Evolutionary conservation across 1,139 yeast genomes (phyloP), one percentile per base, ranked within the genome.

Genomic region (Sporopachydermia cereana): DNA sequence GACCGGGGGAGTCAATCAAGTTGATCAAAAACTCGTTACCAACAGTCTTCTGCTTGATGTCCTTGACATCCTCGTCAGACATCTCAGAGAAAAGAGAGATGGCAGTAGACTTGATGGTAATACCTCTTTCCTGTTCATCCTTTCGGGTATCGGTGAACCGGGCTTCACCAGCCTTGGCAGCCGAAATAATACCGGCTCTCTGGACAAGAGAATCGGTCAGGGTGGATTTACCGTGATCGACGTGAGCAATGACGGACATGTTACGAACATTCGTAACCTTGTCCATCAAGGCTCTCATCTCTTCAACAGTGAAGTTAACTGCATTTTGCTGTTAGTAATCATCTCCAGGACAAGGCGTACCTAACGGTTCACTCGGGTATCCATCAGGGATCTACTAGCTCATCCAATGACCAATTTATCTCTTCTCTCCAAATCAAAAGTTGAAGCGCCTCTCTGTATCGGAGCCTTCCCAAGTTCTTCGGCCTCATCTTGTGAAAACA

Each of bases 231-330:
- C 98, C 98, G 81, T 91, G 98, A 81, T 91, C 98, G 84, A 91
- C 97, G 84, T 91, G 98, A 69, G 98, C 98, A 82, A 91, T 91
- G 74, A 91, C 98, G 74, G 97, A 91, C 95, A 91, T 91, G 94
- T 91, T 91, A 80, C 98, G 96, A 68, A 91, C 96, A 70, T 91
- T 89, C 74, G 96, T 83, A 78, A 88, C 96, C 76, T 82, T 84
- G 94, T 91, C 97, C 97, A 89, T 89, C 75, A 89, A 82, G 65
- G 75, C 89, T 78, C 97, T 94, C 84, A 89, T 89, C 77, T 89
- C 96, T 74, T 83, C 84, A 70, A 77, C 77, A 68, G 83, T 77
- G 76, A 77, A 77, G 69, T 80, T 79, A 72, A 78, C 84, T 76
- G 62, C 51, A 45, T 14, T 41, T 41, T 39, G 36, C 14, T 16